phyloP scores from a whole-genome alignment of 441 rosid species.

The Populus hybrid region DNA sequence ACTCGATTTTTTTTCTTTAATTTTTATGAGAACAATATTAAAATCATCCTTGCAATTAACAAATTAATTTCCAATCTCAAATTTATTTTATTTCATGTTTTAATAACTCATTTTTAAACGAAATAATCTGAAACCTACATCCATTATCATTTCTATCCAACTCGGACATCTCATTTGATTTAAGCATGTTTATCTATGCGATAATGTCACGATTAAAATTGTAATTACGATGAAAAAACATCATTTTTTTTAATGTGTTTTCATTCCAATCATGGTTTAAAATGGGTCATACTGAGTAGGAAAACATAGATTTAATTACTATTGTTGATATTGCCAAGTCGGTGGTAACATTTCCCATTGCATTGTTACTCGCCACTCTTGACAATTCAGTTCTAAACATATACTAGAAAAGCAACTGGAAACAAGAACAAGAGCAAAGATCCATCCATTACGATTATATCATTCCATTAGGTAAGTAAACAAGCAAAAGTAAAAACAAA shows the following conservation, averaged over 20 bases:
- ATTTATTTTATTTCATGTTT: background rate
- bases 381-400: too few species aligned
- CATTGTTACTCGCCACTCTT: too few species aligned
- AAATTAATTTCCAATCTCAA: background rate
- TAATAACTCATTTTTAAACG: background rate
- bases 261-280: background rate
- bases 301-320: too few species aligned
- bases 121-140: background rate
- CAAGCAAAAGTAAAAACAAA: background rate
- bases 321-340: too few species aligned
- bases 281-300: background rate
- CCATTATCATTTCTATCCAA: background rate
- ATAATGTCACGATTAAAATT: too few species aligned
- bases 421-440: background rate
- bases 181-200: too few species aligned
- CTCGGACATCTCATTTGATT: background rate
- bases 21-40: background rate
- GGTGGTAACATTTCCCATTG: too few species aligned
- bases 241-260: too few species aligned
- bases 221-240: too few species aligned
- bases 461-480: conserved; percentile 13
- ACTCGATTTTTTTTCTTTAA: background rate
- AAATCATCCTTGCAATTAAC: background rate
- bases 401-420: background rate
- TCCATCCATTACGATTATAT: conserved; percentile 2